Conservation (phyloP, 305 asterid species). For the Coffea humblotiana region DNA sequence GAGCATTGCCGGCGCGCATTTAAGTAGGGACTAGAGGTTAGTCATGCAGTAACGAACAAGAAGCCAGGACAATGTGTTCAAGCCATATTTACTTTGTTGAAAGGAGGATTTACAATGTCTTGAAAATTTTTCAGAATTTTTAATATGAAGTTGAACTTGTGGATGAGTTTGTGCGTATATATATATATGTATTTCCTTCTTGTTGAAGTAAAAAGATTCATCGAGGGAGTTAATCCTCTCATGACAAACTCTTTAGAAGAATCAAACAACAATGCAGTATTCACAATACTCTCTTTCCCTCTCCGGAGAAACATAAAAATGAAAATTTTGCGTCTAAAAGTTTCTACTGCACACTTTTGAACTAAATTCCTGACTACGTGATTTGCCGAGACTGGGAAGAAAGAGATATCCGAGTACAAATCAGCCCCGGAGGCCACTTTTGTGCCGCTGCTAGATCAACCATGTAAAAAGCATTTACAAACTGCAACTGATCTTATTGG, state of each 20-base stretch:
- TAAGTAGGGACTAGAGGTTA: conserved; percentile 23
- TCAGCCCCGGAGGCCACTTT: too few relatives aligned
- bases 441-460: neutral
- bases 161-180: neutral
- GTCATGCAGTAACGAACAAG: conserved; percentile 20
- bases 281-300: too few relatives aligned
- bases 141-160: neutral
- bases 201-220: neutral
- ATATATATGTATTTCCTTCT: neutral
- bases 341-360: neutral
- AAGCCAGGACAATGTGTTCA: neutral
- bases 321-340: neutral
- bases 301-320: too few relatives aligned
- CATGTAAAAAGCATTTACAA: neutral
- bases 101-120: neutral
- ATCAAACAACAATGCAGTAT: neutral
- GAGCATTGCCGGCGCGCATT: conserved; percentile 26
- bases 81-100: neutral
- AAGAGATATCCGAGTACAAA: too few relatives aligned
- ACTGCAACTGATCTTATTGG: neutral
- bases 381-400: neutral
- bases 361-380: neutral
- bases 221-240: neutral
- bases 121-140: too few relatives aligned
- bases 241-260: neutral